Evolutionary conservation across 129 eudicot genomes (phyloP).

Genomic region (Apium graveolens): DNA sequence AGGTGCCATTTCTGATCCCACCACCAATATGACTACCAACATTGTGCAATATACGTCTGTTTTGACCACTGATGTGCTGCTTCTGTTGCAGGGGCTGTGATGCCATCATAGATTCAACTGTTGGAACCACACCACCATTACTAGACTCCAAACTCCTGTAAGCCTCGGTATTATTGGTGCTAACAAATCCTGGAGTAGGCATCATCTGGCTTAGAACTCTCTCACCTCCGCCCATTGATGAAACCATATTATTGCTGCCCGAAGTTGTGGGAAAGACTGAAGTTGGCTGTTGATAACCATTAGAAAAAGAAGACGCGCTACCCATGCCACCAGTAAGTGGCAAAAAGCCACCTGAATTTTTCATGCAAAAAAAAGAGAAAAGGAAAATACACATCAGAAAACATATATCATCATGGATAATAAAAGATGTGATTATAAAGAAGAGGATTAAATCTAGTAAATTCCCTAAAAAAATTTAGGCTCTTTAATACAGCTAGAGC

Average conservation of each 20-base stretch:
- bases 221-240: slow-evolving; percentile 49
- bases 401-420: background rate
- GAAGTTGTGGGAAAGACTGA: slow-evolving; percentile 38
- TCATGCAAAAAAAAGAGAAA: background rate
- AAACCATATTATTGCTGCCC: slow-evolving; percentile 38
- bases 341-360: slow-evolving; percentile 46
- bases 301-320: slow-evolving; percentile 34
- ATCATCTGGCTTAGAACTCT: slow-evolving; percentile 87
- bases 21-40: slow-evolving; percentile 77
- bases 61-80: slow-evolving; percentile 68
- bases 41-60: slow-evolving; percentile 63
- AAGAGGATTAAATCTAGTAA: background rate
- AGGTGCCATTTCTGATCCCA: slow-evolving; percentile 57
- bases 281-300: slow-evolving; percentile 65
- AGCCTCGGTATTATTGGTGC: slow-evolving; percentile 31
- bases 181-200: slow-evolving; percentile 81
- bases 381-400: background rate
- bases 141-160: slow-evolving; percentile 52
- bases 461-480: background rate
- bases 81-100: slow-evolving; percentile 66
- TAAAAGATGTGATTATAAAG: slow-evolving; percentile 31
- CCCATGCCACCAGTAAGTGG: slow-evolving; percentile 38
- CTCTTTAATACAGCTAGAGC: background rate
- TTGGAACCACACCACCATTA: slow-evolving; percentile 36
- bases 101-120: slow-evolving; percentile 45